Evolutionary conservation across 2,329 filamentous ascomycete genomes (phyloP).

Genomic region (Pseudogymnoascus sp.): DNA sequence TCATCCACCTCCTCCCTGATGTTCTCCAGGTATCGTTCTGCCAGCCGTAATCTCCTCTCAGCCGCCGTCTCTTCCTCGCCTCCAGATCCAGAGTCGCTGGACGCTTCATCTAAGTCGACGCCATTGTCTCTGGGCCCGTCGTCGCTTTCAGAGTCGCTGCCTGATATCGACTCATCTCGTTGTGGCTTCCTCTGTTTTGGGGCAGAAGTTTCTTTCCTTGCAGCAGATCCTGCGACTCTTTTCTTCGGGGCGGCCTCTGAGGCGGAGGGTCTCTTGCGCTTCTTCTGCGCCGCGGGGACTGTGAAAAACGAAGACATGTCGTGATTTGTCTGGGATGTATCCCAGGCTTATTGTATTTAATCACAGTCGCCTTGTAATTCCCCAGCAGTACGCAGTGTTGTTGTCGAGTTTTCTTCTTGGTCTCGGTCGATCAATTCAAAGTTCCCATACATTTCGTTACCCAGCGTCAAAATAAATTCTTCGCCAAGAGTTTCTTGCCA

Average conservation of each 20-base stretch:
- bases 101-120: slow-evolving; percentile 35
- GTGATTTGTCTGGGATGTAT: slow-evolving; percentile 8
- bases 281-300: slow-evolving; percentile 74
- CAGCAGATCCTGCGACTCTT: slow-evolving; percentile 39
- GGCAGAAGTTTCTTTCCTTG: slow-evolving; percentile 35
- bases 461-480: slow-evolving; percentile 9
- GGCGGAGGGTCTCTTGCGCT: slow-evolving; percentile 66
- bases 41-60: slow-evolving; percentile 75
- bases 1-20: slow-evolving; percentile 76
- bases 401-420: neutral
- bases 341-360: neutral
- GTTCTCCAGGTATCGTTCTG: slow-evolving; percentile 88
- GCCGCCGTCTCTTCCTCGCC: slow-evolving; percentile 80
- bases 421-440: neutral
- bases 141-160: slow-evolving; percentile 67
- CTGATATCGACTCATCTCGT: slow-evolving; percentile 66
- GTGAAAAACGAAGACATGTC: slow-evolving; percentile 95
- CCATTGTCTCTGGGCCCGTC: slow-evolving; percentile 38
- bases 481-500: slow-evolving; percentile 8
- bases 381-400: neutral
- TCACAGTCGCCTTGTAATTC: slow-evolving; percentile 3
- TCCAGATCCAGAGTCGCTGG: slow-evolving; percentile 49
- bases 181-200: slow-evolving; percentile 33
- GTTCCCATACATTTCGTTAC: neutral
- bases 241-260: slow-evolving; percentile 48